Evolutionary conservation across 2,329 filamentous ascomycete species (phyloP).

Genomic region (Rutstroemia sydowiana): DNA sequence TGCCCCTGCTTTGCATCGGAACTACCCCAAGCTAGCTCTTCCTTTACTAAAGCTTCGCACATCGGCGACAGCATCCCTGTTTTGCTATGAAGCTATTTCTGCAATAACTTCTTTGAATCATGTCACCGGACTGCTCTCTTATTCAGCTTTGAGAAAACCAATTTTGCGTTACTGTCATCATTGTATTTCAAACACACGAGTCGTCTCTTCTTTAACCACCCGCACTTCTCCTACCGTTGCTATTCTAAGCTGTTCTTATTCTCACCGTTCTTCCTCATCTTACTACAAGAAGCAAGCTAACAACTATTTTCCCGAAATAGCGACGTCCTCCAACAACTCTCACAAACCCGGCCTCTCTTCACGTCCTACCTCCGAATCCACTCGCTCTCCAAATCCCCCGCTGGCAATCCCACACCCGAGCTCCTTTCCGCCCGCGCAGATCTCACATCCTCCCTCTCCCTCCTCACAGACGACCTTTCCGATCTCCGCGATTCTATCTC

Average conservation of each 20-base stretch:
- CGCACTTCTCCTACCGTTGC: not conserved
- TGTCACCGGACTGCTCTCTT: no score
- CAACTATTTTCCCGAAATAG: conserved; percentile 44
- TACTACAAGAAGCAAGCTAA: not conserved
- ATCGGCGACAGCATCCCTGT: no score
- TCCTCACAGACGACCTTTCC: conserved; percentile 74
- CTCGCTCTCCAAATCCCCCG: conserved; percentile 60
- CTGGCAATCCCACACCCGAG: conserved; percentile 62
- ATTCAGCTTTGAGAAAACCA: no score
- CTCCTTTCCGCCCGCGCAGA: conserved; percentile 71
- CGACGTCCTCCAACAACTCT: conserved; percentile 80
- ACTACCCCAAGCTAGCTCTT: no score
- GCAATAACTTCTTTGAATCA: no score
- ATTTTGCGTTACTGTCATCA: no score
- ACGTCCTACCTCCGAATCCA: conserved; percentile 93
- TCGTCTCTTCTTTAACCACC: no score
- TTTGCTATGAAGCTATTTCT: no score
- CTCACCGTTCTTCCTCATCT: not conserved
- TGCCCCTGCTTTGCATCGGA: no score
- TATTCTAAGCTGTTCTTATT: not conserved
- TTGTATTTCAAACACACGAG: no score
- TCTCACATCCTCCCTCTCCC: conserved; percentile 55
- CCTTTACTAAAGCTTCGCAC: no score
- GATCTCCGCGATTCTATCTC: conserved; percentile 83
- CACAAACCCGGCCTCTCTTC: conserved; percentile 77